Percentiles rank a stretch among this genome's conserved stretches.
Conservation (phyloP, 2,329 filamentous ascomycete species). For the Geosmithia morbida region DNA sequence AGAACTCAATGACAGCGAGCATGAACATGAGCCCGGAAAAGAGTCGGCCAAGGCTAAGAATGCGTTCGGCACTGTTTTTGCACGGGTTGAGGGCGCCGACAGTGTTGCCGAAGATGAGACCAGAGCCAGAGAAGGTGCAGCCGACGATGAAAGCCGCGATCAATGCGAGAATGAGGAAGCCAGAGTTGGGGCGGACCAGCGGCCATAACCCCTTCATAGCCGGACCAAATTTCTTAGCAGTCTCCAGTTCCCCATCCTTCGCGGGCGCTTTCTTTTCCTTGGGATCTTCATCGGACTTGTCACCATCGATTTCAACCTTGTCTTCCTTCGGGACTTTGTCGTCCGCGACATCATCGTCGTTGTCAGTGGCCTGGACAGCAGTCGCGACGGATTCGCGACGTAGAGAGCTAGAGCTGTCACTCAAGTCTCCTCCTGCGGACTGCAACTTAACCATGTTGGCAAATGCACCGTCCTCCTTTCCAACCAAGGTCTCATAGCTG, state of each 20-base stretch:
- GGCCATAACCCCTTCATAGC: slow-evolving; percentile 8
- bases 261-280: slow-evolving; percentile 37
- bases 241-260: slow-evolving; percentile 29
- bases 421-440: slow-evolving; percentile 23
- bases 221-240: slow-evolving; percentile 23
- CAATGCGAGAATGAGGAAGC: slow-evolving; percentile 18
- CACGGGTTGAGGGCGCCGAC: slow-evolving; percentile 24
- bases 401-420: slow-evolving; percentile 29
- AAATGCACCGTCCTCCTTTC: slow-evolving; percentile 54
- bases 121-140: slow-evolving; percentile 30
- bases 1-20: slow-evolving; percentile 24
- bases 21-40: slow-evolving; percentile 33
- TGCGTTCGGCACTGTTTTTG: slow-evolving; percentile 13
- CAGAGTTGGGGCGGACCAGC: neutral
- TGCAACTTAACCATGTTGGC: slow-evolving; percentile 80
- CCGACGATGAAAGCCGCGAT: slow-evolving; percentile 31
- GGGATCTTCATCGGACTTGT: slow-evolving; percentile 21
- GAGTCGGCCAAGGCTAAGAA: slow-evolving; percentile 18
- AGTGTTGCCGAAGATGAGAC: slow-evolving; percentile 24
- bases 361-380: slow-evolving; percentile 3
- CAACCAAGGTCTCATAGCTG: slow-evolving; percentile 66
- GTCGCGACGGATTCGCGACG: neutral
- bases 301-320: slow-evolving; percentile 24
- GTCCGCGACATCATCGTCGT: slow-evolving; percentile 1
- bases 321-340: slow-evolving; percentile 14